Evolutionary conservation across 441 rosid genomes (phyloP).

Genomic region (Erodium texanum): DNA sequence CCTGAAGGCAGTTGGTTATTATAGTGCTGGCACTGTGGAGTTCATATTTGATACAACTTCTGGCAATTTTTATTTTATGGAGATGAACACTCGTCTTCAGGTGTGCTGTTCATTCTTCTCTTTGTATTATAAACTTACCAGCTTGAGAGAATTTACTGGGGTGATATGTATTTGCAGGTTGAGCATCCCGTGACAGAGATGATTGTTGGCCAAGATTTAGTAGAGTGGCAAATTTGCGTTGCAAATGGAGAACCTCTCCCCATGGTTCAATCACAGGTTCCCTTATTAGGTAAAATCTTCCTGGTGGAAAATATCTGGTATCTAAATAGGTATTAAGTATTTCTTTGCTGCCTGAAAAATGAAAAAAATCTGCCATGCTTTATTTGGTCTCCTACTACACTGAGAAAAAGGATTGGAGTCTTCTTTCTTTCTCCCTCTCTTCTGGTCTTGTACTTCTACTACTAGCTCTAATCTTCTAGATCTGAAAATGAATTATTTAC

Average conservation of each 20-base stretch:
- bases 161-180: conserved; percentile 42
- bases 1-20: conserved; percentile 83
- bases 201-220: conserved; percentile 94
- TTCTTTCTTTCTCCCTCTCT: too few species aligned
- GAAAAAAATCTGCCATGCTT: background rate
- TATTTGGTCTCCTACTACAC: background rate
- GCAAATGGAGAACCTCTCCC: conserved; percentile 91
- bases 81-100: conserved; percentile 97
- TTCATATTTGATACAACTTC: conserved; percentile 75
- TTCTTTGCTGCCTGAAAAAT: background rate
- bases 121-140: conserved; percentile 13
- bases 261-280: conserved; percentile 67
- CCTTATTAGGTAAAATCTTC: conserved; percentile 52
- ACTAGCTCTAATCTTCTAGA: too few species aligned
- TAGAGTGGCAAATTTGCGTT: conserved; percentile 87
- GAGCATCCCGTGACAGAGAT: conserved; percentile 99
- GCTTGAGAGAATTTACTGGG: conserved; percentile 16
- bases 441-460: too few species aligned
- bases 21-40: conserved; percentile 97
- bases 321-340: background rate
- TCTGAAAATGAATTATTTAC: too few species aligned
- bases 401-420: too few species aligned
- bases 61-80: conserved; percentile 90
- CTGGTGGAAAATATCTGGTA: background rate
- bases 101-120: conserved; percentile 29